phyloP scores from a whole-genome alignment of 371 early-diverging fungal species.

The Mortierella polycephala region DNA sequence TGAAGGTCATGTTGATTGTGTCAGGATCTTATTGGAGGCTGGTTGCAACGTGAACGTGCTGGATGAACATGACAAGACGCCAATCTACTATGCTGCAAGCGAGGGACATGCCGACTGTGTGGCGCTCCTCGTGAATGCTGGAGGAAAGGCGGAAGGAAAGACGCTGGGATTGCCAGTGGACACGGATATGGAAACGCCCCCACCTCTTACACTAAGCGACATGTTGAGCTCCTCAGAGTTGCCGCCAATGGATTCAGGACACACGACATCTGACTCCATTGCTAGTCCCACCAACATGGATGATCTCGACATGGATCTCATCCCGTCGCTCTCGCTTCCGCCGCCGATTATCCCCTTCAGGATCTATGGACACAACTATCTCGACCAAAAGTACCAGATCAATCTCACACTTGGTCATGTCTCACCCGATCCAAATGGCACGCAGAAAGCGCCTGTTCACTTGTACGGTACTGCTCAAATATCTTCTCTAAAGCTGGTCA shows the following conservation, averaged over 20 bases:
- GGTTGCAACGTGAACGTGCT: conserved; percentile 79
- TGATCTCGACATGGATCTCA: conserved; percentile 57
- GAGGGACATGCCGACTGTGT: conserved; percentile 89
- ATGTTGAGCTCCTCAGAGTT: conserved; percentile 9
- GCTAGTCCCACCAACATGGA: conserved; percentile 41
- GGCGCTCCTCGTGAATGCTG: conserved; percentile 48
- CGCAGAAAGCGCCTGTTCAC: conserved; percentile 60
- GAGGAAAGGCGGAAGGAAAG: conserved; percentile 44
- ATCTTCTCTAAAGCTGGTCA: conserved; percentile 68
- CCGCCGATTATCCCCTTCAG: conserved; percentile 97
- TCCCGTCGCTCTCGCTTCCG: conserved; percentile 64
- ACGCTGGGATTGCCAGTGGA: conserved; percentile 54
- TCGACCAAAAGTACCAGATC: conserved; percentile 79
- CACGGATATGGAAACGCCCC: conserved; percentile 22
- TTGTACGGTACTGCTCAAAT: conserved; percentile 74
- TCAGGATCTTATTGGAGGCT: conserved; percentile 81
- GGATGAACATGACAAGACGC: conserved; percentile 87
- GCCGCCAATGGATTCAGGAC: conserved; percentile 6
- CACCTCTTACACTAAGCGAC: conserved; percentile 12
- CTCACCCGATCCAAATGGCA: conserved; percentile 19
- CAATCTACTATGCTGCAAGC: conserved; percentile 93
- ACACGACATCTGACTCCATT: conserved; percentile 62
- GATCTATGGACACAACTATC: conserved; percentile 94
- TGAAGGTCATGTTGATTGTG: conserved; percentile 90
- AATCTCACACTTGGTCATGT: conserved; percentile 43